Conservation (phyloP, 331 rosid genomes). For the Ulmus americana region DNA sequence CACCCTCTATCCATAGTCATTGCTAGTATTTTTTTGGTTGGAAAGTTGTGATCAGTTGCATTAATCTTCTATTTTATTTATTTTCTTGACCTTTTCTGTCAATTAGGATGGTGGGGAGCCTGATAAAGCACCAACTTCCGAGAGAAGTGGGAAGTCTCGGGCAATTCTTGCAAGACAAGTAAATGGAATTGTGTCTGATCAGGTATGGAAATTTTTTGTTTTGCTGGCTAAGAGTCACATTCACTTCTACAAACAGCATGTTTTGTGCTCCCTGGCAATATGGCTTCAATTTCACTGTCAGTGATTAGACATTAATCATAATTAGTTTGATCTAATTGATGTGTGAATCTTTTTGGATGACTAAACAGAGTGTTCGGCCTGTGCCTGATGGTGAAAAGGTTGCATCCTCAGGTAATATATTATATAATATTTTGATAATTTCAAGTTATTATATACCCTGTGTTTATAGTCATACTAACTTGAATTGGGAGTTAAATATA, state of each 20-base stretch:
- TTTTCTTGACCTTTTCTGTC: slow-evolving; percentile 6
- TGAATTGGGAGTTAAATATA: not conserved
- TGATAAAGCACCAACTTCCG: slow-evolving; percentile 61
- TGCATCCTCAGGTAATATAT: slow-evolving; percentile 50
- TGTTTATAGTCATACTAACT: not conserved
- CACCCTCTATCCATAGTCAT: slow-evolving; percentile 18
- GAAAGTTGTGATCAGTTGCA: slow-evolving; percentile 8
- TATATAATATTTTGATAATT: not conserved
- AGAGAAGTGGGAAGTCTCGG: slow-evolving; percentile 59
- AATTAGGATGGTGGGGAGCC: slow-evolving; percentile 66
- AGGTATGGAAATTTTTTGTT: slow-evolving; percentile 37
- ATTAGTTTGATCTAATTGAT: not conserved
- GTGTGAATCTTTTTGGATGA: slow-evolving; percentile 14
- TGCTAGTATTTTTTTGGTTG: not conserved
- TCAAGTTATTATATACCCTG: not conserved
- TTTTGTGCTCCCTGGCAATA: not conserved
- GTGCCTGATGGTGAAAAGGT: slow-evolving; percentile 60
- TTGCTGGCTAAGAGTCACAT: slow-evolving; percentile 2
- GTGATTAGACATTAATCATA: not conserved
- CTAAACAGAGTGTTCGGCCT: slow-evolving; percentile 53
- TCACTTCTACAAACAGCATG: not conserved
- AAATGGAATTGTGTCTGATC: slow-evolving; percentile 70
- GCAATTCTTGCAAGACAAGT: slow-evolving; percentile 62
- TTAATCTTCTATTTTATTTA: slow-evolving; percentile 5
- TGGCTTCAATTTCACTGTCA: not conserved